phyloP scores from a whole-genome alignment of 805 yeast species.

The Yamadazyma phyllophila region DNA sequence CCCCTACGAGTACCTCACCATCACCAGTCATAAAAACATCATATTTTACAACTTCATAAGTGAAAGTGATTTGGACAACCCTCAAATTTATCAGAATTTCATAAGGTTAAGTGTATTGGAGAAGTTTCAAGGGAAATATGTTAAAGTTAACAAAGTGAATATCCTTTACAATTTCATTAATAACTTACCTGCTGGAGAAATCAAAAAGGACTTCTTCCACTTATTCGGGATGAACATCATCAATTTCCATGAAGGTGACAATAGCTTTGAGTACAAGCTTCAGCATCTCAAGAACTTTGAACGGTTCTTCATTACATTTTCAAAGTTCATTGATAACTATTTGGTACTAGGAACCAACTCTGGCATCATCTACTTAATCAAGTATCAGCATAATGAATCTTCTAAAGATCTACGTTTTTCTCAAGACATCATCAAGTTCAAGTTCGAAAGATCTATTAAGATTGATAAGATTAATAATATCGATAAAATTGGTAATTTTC shows the following conservation, averaged over 20 bases:
- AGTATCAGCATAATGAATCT: constrained; percentile 5
- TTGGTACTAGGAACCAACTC: constrained; percentile 15
- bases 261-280: constrained; percentile 7
- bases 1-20: constrained; percentile 15
- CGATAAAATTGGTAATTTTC: constrained; percentile 8
- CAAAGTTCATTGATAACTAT: constrained; percentile 13
- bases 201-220: constrained; percentile 15
- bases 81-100: constrained; percentile 16
- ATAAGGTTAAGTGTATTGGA: constrained; percentile 5
- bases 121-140: constrained; percentile 1
- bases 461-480: constrained; percentile 15
- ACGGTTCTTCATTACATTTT: constrained; percentile 15
- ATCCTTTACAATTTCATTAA: constrained; percentile 10
- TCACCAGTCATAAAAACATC: constrained; percentile 9
- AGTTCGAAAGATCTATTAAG: constrained; percentile 13
- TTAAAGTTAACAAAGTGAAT: constrained; percentile 8
- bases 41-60: constrained; percentile 14
- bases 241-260: not conserved
- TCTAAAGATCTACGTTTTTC: constrained; percentile 7
- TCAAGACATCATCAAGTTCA: constrained; percentile 13
- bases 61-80: constrained; percentile 18
- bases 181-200: constrained; percentile 15
- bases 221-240: constrained; percentile 16
- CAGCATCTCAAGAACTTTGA: constrained; percentile 7
- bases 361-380: constrained; percentile 14